A percentile compares a stretch with the other conserved stretches of the same genome.
These are phyloP conservation scores for Viridothelium virens DNA, from an alignment of 495 filamentous ascomycete genomes.

Conservation along the genomic window DNA sequence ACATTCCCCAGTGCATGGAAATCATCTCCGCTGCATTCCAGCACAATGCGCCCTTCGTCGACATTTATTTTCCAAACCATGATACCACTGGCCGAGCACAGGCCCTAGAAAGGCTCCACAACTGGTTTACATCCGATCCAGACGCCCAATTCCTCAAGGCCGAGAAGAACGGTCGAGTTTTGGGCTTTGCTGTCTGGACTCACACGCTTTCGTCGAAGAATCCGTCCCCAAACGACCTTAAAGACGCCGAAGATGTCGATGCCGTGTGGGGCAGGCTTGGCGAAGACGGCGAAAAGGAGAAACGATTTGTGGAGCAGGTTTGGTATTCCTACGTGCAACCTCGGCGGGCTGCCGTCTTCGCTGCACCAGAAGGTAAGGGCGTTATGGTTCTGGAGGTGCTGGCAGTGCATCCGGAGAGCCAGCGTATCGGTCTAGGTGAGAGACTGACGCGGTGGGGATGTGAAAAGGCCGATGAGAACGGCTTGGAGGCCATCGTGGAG, in stretches of 20 bases:
- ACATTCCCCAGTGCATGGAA: constrained; percentile 6
- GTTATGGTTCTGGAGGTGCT: constrained; percentile 18
- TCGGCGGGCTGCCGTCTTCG: background rate
- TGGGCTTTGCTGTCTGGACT: constrained; percentile 4
- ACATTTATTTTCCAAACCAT: background rate
- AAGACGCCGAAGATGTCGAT: background rate
- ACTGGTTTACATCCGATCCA: background rate
- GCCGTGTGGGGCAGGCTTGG: background rate
- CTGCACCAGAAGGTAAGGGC: background rate
- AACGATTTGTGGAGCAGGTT: background rate
- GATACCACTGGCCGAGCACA: background rate
- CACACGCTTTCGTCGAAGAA: constrained; percentile 3
- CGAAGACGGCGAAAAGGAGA: background rate
- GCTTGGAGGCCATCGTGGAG: constrained; percentile 39
- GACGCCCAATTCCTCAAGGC: constrained; percentile 1
- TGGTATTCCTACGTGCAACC: constrained; percentile 3
- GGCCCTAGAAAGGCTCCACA: background rate
- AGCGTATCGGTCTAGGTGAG: constrained; percentile 17
- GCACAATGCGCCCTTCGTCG: background rate
- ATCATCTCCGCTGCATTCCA: constrained; percentile 7
- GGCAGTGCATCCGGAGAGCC: constrained; percentile 20
- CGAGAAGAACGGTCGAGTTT: background rate
- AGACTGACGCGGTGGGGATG: constrained; percentile 40
- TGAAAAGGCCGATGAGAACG: constrained; percentile 36
- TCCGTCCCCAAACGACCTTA: background rate